Conservation (phyloP, 352 stramenopile genomes). For the Globisporangium mamillatum region DNA sequence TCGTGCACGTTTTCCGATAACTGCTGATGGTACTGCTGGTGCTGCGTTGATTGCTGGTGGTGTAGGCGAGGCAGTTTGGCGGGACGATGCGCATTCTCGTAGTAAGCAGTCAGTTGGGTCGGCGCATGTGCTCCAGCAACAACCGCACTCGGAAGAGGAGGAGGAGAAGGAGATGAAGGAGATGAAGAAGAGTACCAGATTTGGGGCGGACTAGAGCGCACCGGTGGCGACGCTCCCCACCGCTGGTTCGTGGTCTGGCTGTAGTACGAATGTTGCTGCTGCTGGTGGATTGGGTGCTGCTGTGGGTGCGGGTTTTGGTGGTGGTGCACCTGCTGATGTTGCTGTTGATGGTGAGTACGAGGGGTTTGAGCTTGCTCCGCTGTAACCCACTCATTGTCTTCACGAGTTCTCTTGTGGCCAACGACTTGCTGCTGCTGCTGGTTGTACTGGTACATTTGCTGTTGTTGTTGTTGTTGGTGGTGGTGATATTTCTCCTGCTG, state of each 20-base stretch:
- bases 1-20: background rate
- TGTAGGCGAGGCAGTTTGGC: background rate
- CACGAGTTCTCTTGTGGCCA: background rate
- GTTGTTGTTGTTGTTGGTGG: background rate
- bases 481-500: background rate
- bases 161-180: background rate
- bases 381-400: background rate
- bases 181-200: background rate
- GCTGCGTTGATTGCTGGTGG: background rate
- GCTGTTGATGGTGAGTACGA: background rate
- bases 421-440: slow-evolving; percentile 1
- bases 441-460: background rate
- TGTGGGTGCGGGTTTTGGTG: background rate
- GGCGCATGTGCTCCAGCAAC: background rate
- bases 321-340: background rate
- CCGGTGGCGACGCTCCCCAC: background rate
- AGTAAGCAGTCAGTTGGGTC: background rate
- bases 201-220: background rate
- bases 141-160: background rate
- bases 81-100: background rate
- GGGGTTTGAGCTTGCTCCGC: background rate
- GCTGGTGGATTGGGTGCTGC: background rate
- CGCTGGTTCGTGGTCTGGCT: background rate
- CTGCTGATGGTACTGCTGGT: background rate
- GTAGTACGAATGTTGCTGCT: background rate